Evolutionary conservation across 2,329 filamentous ascomycete genomes (phyloP).

Genomic region (Calonectria ilicicola): DNA sequence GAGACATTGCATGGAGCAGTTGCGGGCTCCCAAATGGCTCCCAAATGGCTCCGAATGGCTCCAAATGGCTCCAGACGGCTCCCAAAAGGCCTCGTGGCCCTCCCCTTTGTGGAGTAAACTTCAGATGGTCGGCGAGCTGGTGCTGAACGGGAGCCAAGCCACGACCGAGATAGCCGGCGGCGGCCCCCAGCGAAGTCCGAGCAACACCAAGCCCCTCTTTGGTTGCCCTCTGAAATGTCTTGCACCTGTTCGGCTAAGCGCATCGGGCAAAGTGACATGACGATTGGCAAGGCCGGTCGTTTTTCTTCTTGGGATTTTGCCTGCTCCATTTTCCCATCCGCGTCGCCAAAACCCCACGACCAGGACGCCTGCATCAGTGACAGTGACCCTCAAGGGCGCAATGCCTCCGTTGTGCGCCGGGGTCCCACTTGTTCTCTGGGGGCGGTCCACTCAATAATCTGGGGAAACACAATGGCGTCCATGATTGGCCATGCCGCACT

Average conservation of each 20-base stretch:
- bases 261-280: constrained; percentile 4
- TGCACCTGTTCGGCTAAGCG: constrained; percentile 7
- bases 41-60: too few species aligned
- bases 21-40: background rate
- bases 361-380: constrained; percentile 13
- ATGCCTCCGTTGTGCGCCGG: constrained; percentile 3
- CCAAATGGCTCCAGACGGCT: too few species aligned
- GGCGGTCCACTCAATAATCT: constrained; percentile 15
- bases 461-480: constrained; percentile 8
- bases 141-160: constrained; percentile 14
- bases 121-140: constrained; percentile 12
- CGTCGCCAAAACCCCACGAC: constrained; percentile 3
- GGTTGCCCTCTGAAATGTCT: background rate
- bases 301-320: constrained; percentile 5
- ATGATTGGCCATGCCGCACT: constrained; percentile 11
- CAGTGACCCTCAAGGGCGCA: background rate
- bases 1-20: constrained; percentile 4
- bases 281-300: background rate
- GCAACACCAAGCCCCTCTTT: constrained; percentile 2
- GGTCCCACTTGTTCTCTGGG: background rate
- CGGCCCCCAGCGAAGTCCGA: background rate
- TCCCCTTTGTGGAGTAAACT: constrained; percentile 1
- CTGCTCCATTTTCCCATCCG: constrained; percentile 3
- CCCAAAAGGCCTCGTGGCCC: constrained; percentile 6
- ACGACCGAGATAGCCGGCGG: constrained; percentile 16